Base-by-base conservation (phyloP, 768 basidiomycete genomes). In the Tephrocybe rancida region DNA sequence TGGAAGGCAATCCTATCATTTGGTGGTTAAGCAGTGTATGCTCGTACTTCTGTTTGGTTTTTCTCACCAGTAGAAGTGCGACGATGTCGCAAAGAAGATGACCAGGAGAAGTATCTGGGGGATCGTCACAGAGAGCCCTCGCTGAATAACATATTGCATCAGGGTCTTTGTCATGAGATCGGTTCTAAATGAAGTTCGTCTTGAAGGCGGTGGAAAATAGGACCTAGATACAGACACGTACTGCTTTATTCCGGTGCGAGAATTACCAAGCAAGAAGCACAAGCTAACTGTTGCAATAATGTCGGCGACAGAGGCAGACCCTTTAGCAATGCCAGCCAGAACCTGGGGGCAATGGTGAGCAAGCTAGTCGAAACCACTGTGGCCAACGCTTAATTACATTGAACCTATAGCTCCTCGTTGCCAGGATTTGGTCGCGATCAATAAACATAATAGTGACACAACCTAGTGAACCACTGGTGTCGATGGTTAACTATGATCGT, bases 1-100 rank as follows among this genome's bases (percentile, higher is more conserved):
- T 75, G 73, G 49, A 75, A 63, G 7, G 72, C 68, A 21, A 75
- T 61, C 73, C 73, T 74, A 43, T 19, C 16, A 18, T 3, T n/a
- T n/a, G 5, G 30, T 24, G 5, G 11, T 41, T 29, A 44, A 2
- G 11, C 11, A 24, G 6, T 32, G 16, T 21, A 21, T 37, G 35
- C 16, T 16, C 38, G 19, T 18, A 35, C 18, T 18, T 13, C n/a
- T 44, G n/a, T n/a, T 18, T 24, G 13, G 35, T n/a, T 21, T 3
- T n/a, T 61, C 26, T n/a, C 56, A 73, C 72, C 73, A 73, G 56
- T 67, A 72, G 14, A 70, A 42, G 26, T 63, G 64, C 7, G 51
- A 45, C n/a, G 69, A 58, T 3, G 63, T 55, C 9, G 64, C 65
- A 46, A 66, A 73, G 58, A 72, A 75, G 3, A 65, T 64, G 32